These are phyloP conservation scores for Obba rivulosa DNA, from an alignment of 768 basidiomycete genomes.

Conservation along the genomic window DNA sequence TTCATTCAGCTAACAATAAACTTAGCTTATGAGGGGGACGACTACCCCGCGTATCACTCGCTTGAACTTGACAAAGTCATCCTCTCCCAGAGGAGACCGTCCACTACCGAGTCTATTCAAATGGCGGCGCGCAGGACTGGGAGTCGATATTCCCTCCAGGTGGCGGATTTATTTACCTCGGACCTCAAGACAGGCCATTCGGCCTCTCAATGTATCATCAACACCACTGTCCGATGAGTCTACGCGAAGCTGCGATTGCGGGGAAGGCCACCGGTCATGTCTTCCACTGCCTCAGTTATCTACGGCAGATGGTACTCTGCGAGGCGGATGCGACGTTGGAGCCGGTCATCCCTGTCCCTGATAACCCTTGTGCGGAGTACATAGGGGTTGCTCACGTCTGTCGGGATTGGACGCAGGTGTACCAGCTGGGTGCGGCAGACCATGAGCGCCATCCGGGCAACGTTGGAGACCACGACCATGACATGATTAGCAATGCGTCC, in stretches of 20 bases:
- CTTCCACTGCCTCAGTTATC: conserved; percentile 27
- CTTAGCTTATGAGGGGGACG: too few species aligned
- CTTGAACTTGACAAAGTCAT: conserved; percentile 29
- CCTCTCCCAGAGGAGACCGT: conserved; percentile 24
- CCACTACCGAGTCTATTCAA: conserved; percentile 21
- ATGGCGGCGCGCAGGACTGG: conserved; percentile 25
- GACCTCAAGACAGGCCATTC: conserved; percentile 19
- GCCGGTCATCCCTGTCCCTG: too few species aligned
- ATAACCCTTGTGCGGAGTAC: too few species aligned
- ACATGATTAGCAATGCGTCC: too few species aligned
- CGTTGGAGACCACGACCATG: too few species aligned
- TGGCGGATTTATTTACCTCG: conserved; percentile 17
- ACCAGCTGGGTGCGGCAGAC: conserved; percentile 9
- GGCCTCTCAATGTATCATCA: conserved; percentile 18
- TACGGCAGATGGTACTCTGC: conserved; percentile 27
- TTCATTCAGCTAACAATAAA: too few species aligned
- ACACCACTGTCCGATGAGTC: conserved; percentile 19
- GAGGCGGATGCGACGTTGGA: background rate
- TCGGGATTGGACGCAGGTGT: conserved; percentile 15
- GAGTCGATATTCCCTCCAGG: conserved; percentile 18
- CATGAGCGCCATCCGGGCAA: conserved; percentile 1
- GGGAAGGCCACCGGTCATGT: conserved; percentile 13
- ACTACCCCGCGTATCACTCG: too few species aligned
- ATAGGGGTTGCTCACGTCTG: conserved; percentile 5
- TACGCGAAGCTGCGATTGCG: conserved; percentile 11